These are phyloP conservation scores for Pseudogymnoascus sp. DNA, from an alignment of 2,329 filamentous ascomycete genomes.

Conservation along the genomic window DNA sequence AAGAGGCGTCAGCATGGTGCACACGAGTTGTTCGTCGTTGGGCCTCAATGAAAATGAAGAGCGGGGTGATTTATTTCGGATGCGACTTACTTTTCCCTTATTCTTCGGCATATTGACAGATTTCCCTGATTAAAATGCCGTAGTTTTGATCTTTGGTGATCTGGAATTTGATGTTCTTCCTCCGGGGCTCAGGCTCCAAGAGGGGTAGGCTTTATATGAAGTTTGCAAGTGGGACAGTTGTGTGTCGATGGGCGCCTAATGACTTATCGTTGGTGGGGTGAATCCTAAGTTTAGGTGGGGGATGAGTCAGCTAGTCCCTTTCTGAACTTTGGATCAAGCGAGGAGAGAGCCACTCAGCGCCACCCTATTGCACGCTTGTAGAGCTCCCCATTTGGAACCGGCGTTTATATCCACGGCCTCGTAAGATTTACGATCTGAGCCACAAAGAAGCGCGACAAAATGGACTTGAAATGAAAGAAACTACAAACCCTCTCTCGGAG, in stretches of 20 bases:
- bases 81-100: slow-evolving; percentile 81
- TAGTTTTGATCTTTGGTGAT: not conserved
- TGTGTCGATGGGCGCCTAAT: slow-evolving; percentile 11
- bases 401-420: not conserved
- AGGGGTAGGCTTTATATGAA: slow-evolving; percentile 10
- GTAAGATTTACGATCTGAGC: too few species aligned
- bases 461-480: not conserved
- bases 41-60: slow-evolving; percentile 9
- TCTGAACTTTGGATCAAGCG: slow-evolving; percentile 6
- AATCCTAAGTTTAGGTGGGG: slow-evolving; percentile 1
- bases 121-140: slow-evolving; percentile 13
- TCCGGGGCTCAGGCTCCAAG: not conserved
- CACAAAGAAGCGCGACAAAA: not conserved
- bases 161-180: slow-evolving; percentile 4
- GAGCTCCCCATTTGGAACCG: not conserved
- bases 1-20: slow-evolving; percentile 17
- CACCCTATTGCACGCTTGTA: slow-evolving; percentile 1
- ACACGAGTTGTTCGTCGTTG: slow-evolving; percentile 7
- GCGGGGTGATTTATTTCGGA: slow-evolving; percentile 12
- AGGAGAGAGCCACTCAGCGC: not conserved
- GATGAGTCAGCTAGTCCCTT: slow-evolving; percentile 9
- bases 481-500: not conserved
- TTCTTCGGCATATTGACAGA: slow-evolving; percentile 83
- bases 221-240: slow-evolving; percentile 12
- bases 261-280: slow-evolving; percentile 11